Evolutionary conservation across 352 stramenopile species (phyloP).

Genomic region (Phytopythium boreale): DNA sequence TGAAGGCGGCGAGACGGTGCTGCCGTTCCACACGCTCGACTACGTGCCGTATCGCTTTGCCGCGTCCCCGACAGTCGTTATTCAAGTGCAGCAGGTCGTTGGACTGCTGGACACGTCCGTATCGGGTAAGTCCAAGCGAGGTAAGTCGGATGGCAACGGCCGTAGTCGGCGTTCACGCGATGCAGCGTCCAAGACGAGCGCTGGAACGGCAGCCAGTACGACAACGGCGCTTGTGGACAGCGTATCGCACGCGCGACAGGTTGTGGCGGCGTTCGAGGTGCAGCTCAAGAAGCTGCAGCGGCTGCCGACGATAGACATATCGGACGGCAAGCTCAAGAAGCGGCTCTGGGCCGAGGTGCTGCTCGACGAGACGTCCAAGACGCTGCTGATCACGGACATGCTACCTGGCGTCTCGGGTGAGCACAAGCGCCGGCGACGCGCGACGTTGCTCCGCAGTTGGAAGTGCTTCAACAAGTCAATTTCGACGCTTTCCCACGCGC

Average conservation of each 20-base stretch:
- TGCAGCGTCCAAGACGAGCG: neutral
- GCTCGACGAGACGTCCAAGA: slow-evolving; percentile 80
- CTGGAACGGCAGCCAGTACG: neutral
- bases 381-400: slow-evolving; percentile 76
- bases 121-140: slow-evolving; percentile 3
- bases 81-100: slow-evolving; percentile 71
- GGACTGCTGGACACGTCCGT: slow-evolving; percentile 10
- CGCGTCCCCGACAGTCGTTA: slow-evolving; percentile 55
- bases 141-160: slow-evolving; percentile 2
- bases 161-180: neutral
- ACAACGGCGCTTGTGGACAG: slow-evolving; percentile 5
- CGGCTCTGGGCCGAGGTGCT: slow-evolving; percentile 76
- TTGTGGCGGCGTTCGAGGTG: slow-evolving; percentile 74
- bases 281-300: slow-evolving; percentile 78
- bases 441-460: slow-evolving; percentile 74
- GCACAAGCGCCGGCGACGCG: slow-evolving; percentile 57
- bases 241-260: slow-evolving; percentile 17
- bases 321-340: slow-evolving; percentile 51
- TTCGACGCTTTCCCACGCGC: slow-evolving; percentile 54
- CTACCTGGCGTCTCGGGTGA: slow-evolving; percentile 69
- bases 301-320: slow-evolving; percentile 79
- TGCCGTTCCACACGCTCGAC: slow-evolving; percentile 77
- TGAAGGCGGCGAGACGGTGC: slow-evolving; percentile 63
- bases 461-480: slow-evolving; percentile 76
- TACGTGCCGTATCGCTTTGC: slow-evolving; percentile 78